phyloP scores from a whole-genome alignment of 169 alveolate genomes.

The Eimeria acervulina region DNA sequence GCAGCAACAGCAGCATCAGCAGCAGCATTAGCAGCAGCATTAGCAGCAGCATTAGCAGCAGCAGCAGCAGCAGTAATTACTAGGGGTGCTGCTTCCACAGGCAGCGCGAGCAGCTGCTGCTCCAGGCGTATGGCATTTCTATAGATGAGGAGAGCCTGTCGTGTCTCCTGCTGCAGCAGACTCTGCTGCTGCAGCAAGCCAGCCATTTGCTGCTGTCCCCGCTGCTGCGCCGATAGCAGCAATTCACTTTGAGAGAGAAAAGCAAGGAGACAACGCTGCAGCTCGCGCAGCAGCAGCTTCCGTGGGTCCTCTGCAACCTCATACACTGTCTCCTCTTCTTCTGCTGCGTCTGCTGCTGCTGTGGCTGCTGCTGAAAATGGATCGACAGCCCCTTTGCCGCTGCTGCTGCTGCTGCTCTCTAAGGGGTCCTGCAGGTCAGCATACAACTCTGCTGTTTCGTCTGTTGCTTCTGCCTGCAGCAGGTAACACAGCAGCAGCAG shows the following conservation, averaged over 20 bases:
- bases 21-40: not conserved
- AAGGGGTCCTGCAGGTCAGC: conserved; percentile 43
- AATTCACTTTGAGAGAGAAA: conserved; percentile 70
- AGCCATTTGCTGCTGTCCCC: not conserved
- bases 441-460: no score
- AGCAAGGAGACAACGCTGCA: conserved; percentile 55
- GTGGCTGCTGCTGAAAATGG: not conserved
- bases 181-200: not conserved
- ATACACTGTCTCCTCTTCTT: not conserved
- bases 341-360: conserved; percentile 31
- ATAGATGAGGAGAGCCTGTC: conserved; percentile 55
- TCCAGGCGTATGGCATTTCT: conserved; percentile 6
- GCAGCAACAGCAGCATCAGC: not conserved
- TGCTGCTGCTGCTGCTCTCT: conserved; percentile 26
- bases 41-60: not conserved
- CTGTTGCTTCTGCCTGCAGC: no score
- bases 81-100: conserved; percentile 75
- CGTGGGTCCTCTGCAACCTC: conserved; percentile 58
- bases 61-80: conserved; percentile 12
- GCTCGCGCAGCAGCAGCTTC: conserved; percentile 74
- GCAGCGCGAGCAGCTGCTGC: not conserved
- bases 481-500: no score
- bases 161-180: conserved; percentile 51
- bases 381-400: no score
- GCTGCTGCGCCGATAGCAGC: conserved; percentile 75